A percentile compares a stretch with the other conserved stretches of the same genome.
These are phyloP conservation scores for Bolboschoenus planiculmis DNA, from an alignment of 176 grass and related monocot species.

Conservation along the genomic window DNA sequence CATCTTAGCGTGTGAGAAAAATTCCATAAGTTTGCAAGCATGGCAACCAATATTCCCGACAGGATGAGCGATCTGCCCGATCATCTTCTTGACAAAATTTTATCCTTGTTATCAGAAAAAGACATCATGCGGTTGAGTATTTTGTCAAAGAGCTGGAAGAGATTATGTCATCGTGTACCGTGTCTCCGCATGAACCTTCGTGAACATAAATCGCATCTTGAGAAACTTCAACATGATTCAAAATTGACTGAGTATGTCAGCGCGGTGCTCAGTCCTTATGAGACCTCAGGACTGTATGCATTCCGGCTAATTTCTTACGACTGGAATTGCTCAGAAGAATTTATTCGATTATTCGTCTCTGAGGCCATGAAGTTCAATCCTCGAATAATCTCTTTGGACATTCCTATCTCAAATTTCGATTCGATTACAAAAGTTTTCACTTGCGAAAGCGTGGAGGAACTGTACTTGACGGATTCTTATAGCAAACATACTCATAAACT, in stretches of 20 bases:
- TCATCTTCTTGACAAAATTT: background rate
- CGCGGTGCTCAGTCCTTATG: background rate
- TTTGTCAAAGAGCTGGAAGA: background rate
- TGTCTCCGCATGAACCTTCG: background rate
- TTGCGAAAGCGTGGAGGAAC: background rate
- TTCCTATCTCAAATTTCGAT: background rate
- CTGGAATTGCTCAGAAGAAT: background rate
- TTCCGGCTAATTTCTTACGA: background rate
- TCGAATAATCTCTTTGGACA: background rate
- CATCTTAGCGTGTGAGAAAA: background rate
- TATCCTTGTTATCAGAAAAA: background rate
- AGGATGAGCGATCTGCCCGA: background rate
- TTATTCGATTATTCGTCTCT: background rate
- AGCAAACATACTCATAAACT: background rate
- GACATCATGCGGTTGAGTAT: background rate
- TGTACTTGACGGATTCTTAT: background rate
- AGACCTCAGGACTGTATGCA: background rate
- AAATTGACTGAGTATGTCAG: background rate
- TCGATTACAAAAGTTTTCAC: background rate
- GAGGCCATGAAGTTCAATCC: background rate
- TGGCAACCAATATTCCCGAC: background rate
- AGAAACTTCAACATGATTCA: background rate
- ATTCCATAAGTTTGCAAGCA: background rate
- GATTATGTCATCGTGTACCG: background rate
- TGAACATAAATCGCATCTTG: background rate